A percentile compares a stretch with the other conserved stretches of the same genome.
Evolutionary conservation across 768 basidiomycete genomes (phyloP).

Genomic region (Pulveroboletus ravenelii): DNA sequence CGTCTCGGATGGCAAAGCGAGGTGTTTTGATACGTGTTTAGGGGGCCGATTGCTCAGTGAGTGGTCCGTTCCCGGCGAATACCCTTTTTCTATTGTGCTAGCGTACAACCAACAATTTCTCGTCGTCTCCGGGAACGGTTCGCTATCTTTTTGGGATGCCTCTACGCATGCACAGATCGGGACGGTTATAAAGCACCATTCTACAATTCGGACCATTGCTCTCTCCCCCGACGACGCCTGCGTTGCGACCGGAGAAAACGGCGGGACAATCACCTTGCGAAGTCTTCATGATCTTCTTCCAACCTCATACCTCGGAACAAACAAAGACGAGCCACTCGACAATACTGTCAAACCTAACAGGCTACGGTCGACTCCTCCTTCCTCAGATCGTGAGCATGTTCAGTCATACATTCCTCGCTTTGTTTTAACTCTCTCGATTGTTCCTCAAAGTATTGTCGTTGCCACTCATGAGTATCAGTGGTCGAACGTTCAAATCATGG

Average conservation of each 20-base stretch:
- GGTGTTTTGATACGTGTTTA: not conserved
- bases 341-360: too few relatives aligned
- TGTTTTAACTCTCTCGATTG: not conserved
- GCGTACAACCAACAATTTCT: not conserved
- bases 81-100: not conserved
- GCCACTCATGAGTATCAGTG: not conserved
- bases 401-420: fast-evolving
- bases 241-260: too few relatives aligned
- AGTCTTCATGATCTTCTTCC: not conserved
- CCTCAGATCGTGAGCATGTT: not conserved
- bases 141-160: slow-evolving; percentile 2
- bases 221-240: slow-evolving; percentile 1
- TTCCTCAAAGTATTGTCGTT: not conserved
- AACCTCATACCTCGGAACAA: too few relatives aligned
- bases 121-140: fast-evolving
- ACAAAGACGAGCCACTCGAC: too few relatives aligned
- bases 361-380: not conserved
- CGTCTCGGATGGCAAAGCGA: not conserved
- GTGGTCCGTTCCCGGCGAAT: not conserved
- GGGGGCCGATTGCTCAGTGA: not conserved
- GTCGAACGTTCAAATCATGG: not conserved
- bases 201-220: not conserved
- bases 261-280: not conserved
- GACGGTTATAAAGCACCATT: not conserved
- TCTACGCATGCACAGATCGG: not conserved